phyloP scores from a whole-genome alignment of 805 yeast genomes.

The Lachancea mirantina region DNA sequence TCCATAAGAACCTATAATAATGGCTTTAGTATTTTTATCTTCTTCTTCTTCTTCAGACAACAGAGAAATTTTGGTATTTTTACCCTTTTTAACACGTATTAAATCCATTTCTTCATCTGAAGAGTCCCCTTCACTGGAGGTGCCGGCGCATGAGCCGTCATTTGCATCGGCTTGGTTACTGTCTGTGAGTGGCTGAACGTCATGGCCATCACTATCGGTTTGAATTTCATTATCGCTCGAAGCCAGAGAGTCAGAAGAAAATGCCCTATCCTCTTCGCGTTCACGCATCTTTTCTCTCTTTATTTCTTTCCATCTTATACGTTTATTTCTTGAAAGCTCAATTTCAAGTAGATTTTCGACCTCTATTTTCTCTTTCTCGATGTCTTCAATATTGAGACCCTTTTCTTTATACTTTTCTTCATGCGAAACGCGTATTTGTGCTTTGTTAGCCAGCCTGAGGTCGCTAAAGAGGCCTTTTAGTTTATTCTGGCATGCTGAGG shows the following conservation, averaged over 20 bases:
- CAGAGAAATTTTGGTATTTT: no score
- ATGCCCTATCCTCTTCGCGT: slow-evolving; percentile 2
- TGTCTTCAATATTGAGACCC: slow-evolving; percentile 35
- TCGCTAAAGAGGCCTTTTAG: slow-evolving; percentile 30
- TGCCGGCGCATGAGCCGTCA: not conserved
- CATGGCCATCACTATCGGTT: slow-evolving; percentile 2
- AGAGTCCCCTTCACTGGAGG: no score
- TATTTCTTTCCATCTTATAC: slow-evolving; percentile 39
- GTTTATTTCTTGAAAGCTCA: slow-evolving; percentile 43
- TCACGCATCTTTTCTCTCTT: slow-evolving; percentile 12
- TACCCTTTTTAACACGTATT: no score
- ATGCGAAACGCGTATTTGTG: slow-evolving; percentile 44
- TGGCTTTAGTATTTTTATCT: slow-evolving; percentile 6
- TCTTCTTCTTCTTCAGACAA: slow-evolving; percentile 5
- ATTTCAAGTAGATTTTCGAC: slow-evolving; percentile 36
- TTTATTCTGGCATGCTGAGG: no score
- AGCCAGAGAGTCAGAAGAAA: slow-evolving; percentile 9
- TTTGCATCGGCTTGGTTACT: slow-evolving; percentile 2
- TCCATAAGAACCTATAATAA: slow-evolving; percentile 27
- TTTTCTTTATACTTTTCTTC: slow-evolving; percentile 40
- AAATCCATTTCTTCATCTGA: no score
- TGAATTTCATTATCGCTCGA: slow-evolving; percentile 20
- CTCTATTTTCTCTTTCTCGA: slow-evolving; percentile 34
- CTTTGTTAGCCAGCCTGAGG: slow-evolving; percentile 38
- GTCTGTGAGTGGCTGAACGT: not conserved